Evolutionary conservation across 2,329 filamentous ascomycete species (phyloP).

Genomic region (Cladosporium sp.): DNA sequence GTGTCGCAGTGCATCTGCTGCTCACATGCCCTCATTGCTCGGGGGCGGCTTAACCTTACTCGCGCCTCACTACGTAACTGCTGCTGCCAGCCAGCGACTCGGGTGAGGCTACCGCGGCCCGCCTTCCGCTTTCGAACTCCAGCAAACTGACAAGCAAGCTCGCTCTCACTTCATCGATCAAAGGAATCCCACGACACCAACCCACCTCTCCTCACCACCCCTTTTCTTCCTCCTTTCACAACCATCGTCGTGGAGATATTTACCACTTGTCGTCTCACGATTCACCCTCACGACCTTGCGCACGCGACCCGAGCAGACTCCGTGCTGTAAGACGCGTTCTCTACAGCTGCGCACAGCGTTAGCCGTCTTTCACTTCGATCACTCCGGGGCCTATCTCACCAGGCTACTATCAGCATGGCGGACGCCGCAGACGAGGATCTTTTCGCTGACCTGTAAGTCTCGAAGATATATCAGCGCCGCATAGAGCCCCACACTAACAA

Average conservation of each 20-base stretch:
- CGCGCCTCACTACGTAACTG: too few species aligned
- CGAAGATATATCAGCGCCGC: not conserved
- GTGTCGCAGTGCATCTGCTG: not conserved
- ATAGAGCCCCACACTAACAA: conserved; percentile 11
- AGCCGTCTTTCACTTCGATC: not conserved
- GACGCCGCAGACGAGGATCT: conserved; percentile 90
- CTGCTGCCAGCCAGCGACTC: too few species aligned
- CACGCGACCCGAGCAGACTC: not conserved
- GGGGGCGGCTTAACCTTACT: not conserved
- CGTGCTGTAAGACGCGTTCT: not conserved
- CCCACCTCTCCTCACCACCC: not conserved
- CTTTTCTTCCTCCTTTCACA: not conserved
- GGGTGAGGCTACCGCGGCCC: not conserved
- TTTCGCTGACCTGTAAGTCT: conserved; percentile 83
- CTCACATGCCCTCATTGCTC: not conserved
- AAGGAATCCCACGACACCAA: not conserved
- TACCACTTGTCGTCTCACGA: too few species aligned
- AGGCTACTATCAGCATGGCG: conserved; percentile 55
- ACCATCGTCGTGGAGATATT: not conserved
- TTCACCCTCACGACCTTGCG: not conserved
- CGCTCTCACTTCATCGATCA: not conserved
- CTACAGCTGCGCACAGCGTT: not conserved
- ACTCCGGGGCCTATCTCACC: not conserved
- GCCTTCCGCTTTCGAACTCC: not conserved
- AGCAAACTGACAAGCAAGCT: not conserved